phyloP scores from a whole-genome alignment of 805 yeast genomes.

The Candida pseudoglaebosa region DNA sequence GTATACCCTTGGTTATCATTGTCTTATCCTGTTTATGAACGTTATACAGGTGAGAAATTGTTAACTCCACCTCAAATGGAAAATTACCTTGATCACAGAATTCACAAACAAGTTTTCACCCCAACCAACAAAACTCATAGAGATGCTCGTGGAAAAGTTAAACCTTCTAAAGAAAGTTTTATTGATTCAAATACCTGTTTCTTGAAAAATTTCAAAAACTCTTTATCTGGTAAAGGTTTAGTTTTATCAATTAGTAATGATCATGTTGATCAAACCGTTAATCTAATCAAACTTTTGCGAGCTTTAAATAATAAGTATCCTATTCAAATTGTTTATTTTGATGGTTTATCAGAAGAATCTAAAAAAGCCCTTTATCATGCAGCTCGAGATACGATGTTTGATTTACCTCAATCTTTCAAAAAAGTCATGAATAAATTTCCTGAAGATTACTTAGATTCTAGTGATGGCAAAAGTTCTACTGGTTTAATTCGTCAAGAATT shows the following conservation, averaged over 20 bases:
- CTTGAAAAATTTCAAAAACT: slow-evolving; percentile 24
- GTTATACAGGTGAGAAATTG: slow-evolving; percentile 35
- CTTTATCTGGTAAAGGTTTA: slow-evolving; percentile 31
- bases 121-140: slow-evolving; percentile 13
- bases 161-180: slow-evolving; percentile 10
- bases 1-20: slow-evolving; percentile 41
- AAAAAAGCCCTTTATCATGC: slow-evolving; percentile 23
- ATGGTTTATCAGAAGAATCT: slow-evolving; percentile 23
- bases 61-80: slow-evolving; percentile 22
- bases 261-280: slow-evolving; percentile 27
- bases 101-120: slow-evolving; percentile 12
- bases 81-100: slow-evolving; percentile 10
- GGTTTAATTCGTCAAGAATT: slow-evolving; percentile 34
- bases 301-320: slow-evolving; percentile 33
- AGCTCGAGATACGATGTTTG: slow-evolving; percentile 21
- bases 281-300: slow-evolving; percentile 29
- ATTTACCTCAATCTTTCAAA: slow-evolving; percentile 22
- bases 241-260: slow-evolving; percentile 29
- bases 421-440: slow-evolving; percentile 20
- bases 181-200: slow-evolving; percentile 20
- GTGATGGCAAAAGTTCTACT: slow-evolving; percentile 8
- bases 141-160: slow-evolving; percentile 3
- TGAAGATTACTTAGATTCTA: slow-evolving; percentile 15
- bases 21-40: slow-evolving; percentile 33
- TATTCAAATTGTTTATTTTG: slow-evolving; percentile 32